These are phyloP conservation scores for Clitopilus hobsonii DNA, from an alignment of 768 basidiomycete genomes.

Conservation along the genomic window DNA sequence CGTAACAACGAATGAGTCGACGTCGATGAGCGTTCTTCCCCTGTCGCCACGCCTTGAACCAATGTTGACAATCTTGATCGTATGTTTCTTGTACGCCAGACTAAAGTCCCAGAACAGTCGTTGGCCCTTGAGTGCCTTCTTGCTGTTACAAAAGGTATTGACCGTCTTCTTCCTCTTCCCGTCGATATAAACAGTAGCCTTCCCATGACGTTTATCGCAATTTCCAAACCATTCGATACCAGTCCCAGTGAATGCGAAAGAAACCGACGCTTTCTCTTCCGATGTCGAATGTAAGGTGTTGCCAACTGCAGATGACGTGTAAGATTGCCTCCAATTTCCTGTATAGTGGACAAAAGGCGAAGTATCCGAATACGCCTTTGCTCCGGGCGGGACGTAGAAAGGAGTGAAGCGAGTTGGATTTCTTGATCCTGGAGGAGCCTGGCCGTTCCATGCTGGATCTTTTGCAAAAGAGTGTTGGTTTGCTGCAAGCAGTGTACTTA, in stretches of 20 bases:
- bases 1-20: slow-evolving; percentile 70
- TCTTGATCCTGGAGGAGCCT: slow-evolving; percentile 45
- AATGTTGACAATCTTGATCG: slow-evolving; percentile 57
- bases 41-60: slow-evolving; percentile 34
- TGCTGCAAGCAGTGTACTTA: too few species aligned
- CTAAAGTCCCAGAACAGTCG: slow-evolving; percentile 59
- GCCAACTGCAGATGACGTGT: slow-evolving; percentile 45
- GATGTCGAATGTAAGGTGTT: slow-evolving; percentile 48
- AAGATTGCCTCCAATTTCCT: slow-evolving; percentile 53
- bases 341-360: slow-evolving; percentile 64
- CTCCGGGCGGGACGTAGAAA: slow-evolving; percentile 71
- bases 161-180: slow-evolving; percentile 40
- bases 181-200: slow-evolving; percentile 55
- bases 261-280: slow-evolving; percentile 41
- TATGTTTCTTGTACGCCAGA: slow-evolving; percentile 49
- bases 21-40: slow-evolving; percentile 34
- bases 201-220: slow-evolving; percentile 48
- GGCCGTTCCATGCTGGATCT: slow-evolving; percentile 69
- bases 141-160: slow-evolving; percentile 35
- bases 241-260: slow-evolving; percentile 64
- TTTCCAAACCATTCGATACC: slow-evolving; percentile 79
- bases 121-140: slow-evolving; percentile 43
- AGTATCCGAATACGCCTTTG: slow-evolving; percentile 65
- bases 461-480: slow-evolving; percentile 10
- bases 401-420: slow-evolving; percentile 49